phyloP scores from a whole-genome alignment of 306 rosid genomes.

The Quercus cerris region DNA sequence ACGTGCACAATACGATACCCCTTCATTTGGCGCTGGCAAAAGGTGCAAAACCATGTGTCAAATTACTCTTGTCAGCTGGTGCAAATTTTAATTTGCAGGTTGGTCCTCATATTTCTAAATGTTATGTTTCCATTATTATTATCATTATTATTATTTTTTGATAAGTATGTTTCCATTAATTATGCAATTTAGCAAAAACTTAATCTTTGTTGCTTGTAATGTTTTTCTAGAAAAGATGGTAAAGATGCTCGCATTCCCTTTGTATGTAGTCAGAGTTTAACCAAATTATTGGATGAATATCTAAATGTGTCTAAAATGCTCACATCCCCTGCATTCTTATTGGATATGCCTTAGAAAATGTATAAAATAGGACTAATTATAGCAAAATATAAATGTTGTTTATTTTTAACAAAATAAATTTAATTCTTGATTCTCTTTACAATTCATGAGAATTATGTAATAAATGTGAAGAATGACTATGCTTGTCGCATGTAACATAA shows the following conservation, averaged over 20 bases:
- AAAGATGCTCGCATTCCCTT: neutral
- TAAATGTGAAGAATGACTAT: too few relatives aligned
- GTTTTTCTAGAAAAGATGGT: neutral
- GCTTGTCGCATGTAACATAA: too few relatives aligned
- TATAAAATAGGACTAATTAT: too few relatives aligned
- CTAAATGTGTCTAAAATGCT: neutral
- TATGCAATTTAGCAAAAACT: neutral
- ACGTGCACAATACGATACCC: slow-evolving; percentile 89
- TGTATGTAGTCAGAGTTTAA: neutral
- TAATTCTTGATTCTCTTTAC: too few relatives aligned
- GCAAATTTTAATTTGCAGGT: slow-evolving; percentile 96
- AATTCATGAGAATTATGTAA: too few relatives aligned
- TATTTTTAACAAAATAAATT: too few relatives aligned
- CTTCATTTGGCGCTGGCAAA: slow-evolving; percentile 94
- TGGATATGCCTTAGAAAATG: too few relatives aligned
- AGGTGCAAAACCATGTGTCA: slow-evolving; percentile 92
- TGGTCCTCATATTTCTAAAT: slow-evolving; percentile 8
- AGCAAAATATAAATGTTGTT: too few relatives aligned
- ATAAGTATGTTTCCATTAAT: neutral
- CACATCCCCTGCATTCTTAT: too few relatives aligned
- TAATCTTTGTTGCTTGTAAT: neutral
- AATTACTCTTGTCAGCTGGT: slow-evolving; percentile 84
- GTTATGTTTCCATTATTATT: neutral
- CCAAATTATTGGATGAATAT: neutral
- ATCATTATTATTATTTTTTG: too few relatives aligned